Base-by-base conservation (phyloP, 23 red algal species). In the Agarophyton chilense region DNA sequence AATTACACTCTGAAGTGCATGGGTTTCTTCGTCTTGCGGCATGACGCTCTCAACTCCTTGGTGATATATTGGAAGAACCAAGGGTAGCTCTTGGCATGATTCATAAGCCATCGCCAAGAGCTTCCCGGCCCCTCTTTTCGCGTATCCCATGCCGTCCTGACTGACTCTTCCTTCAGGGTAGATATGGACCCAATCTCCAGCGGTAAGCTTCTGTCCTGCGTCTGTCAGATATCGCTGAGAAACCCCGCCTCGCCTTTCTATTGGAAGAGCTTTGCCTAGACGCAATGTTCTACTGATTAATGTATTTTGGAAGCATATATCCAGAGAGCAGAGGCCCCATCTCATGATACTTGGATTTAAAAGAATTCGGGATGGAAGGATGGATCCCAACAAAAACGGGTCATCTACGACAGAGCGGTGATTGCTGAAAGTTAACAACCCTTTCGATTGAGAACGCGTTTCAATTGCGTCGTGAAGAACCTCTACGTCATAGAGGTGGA, bases 21-120 rank as follows among this genome's bases (percentile, higher is more conserved):
- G 71, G 22, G 86, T 93, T 22, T 89, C 83, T n/a, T 36, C 45
- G 28, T 87, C 74, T 79, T 98, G 96, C 0, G 96, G 96, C 96
- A 98, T 98, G 22, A 98, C 92, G 34, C 83, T 77, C 65, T 98
- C 92, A 84, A 98, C 79, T 49, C 96, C 96, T 89, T 98, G 92
- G 72, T 98, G 96, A 53, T 98, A 98, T 54, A 98, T 80, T n/a
- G 96, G 96, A 14, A 98, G 26, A 52, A 98, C 70, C 17, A 98
- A 68, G 2, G 94, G 87, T 7, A 90, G 32, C 65, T 72, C 83
- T 39, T 39, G 67, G 10, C 68, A 68, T 11, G 84, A 51, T 60
- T 92, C 92, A 41, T 78, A 83, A 24, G 87, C 87, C 56, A 92
- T 84, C 14, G 92, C 82, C 47, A 98, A 33, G 70, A 98, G 81